Evolutionary conservation across 2,329 filamentous ascomycete genomes (phyloP).

Genomic region (Graphiopsis chlorocephala): DNA sequence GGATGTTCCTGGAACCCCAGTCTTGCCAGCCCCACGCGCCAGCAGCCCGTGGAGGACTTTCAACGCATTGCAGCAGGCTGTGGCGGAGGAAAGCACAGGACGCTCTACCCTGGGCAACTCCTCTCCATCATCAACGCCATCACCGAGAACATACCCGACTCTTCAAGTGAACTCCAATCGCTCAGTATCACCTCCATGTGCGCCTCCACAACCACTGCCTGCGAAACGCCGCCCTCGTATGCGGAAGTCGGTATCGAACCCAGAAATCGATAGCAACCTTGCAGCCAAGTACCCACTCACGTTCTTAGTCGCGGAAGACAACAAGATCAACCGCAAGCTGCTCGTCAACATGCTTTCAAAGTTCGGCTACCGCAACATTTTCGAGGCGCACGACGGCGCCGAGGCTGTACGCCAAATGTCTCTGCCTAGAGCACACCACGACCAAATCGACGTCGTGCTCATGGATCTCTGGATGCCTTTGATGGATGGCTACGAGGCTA

Average conservation of each 20-base stretch:
- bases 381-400: constrained; percentile 65
- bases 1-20: neutral
- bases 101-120: neutral
- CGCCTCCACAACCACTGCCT: neutral
- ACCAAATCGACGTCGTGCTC: constrained; percentile 60
- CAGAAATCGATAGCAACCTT: constrained; percentile 54
- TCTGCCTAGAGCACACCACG: constrained; percentile 24
- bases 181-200: constrained; percentile 5
- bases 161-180: neutral
- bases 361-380: constrained; percentile 62
- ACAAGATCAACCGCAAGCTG: constrained; percentile 67
- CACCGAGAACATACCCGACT: constrained; percentile 15
- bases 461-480: constrained; percentile 79
- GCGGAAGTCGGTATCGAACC: constrained; percentile 29
- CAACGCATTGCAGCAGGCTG: constrained; percentile 25
- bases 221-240: constrained; percentile 17
- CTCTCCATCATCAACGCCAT: constrained; percentile 20
- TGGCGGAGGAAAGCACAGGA: constrained; percentile 12
- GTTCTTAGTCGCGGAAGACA: constrained; percentile 70
- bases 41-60: constrained; percentile 27
- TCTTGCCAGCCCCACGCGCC: constrained; percentile 1
- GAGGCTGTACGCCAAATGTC: constrained; percentile 64
- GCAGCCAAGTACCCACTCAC: constrained; percentile 61
- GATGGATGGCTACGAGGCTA: constrained; percentile 70
- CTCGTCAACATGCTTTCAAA: constrained; percentile 65